Conservation (phyloP, 2,329 filamentous ascomycete genomes). For the Teratosphaeriaceae sp. region DNA sequence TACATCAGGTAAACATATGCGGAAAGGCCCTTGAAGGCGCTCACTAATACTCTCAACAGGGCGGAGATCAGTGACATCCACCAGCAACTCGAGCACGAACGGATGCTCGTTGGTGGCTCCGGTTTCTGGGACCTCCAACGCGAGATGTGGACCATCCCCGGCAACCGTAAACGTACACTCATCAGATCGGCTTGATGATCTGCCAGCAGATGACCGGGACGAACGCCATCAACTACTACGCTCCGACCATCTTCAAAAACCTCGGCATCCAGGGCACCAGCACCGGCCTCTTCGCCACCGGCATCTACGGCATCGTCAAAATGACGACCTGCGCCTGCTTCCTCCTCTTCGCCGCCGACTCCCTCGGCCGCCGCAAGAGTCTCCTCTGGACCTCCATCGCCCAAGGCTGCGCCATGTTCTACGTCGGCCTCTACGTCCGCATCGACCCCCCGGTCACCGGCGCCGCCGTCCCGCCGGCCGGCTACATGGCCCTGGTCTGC, state of each 20-base stretch:
- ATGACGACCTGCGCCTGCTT: constrained; percentile 62
- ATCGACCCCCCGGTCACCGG: constrained; percentile 52
- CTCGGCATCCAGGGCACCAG: constrained; percentile 57
- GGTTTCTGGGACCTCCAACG: constrained; percentile 37
- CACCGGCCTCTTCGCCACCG: constrained; percentile 59
- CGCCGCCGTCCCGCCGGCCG: constrained; percentile 53
- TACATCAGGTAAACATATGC: constrained; percentile 10
- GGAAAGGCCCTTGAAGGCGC: constrained; percentile 38
- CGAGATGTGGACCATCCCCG: constrained; percentile 37
- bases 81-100: constrained; percentile 45
- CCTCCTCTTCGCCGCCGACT: constrained; percentile 63
- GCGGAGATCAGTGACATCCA: constrained; percentile 47
- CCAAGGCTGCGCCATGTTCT: constrained; percentile 34
- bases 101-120: constrained; percentile 59
- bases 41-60: constrained; percentile 49
- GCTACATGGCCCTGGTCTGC: constrained; percentile 63
- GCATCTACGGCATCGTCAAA: constrained; percentile 72
- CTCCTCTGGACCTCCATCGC: constrained; percentile 39
- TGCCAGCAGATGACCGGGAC: constrained; percentile 68
- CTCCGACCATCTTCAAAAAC: constrained; percentile 51
- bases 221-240: constrained; percentile 74
- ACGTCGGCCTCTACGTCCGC: constrained; percentile 65
- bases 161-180: constrained; percentile 35
- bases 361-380: constrained; percentile 51
- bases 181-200: constrained; percentile 59